phyloP scores from a whole-genome alignment of 495 filamentous ascomycete genomes.

The Penicillium parvum region DNA sequence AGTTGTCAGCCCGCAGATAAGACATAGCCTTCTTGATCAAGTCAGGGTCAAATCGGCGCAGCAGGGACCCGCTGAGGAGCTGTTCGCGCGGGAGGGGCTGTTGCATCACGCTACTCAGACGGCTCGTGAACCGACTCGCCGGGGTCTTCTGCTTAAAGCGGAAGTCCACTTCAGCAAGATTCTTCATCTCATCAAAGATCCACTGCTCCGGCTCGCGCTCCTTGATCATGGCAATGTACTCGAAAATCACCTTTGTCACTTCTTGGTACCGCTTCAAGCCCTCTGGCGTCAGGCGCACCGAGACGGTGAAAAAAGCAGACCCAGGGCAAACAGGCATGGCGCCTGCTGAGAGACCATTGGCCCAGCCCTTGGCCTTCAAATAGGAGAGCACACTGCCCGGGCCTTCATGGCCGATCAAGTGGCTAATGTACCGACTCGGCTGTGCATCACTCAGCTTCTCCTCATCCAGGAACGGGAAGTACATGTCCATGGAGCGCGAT shows the following conservation, averaged over 20 bases:
- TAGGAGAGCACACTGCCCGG: constrained; percentile 95
- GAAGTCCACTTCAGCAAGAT: constrained; percentile 88
- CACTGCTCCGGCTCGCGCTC: constrained; percentile 80
- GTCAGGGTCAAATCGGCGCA: constrained; percentile 74
- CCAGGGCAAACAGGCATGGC: constrained; percentile 74
- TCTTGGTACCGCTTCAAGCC: constrained; percentile 81
- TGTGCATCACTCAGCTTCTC: constrained; percentile 77
- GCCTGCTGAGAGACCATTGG: constrained; percentile 79
- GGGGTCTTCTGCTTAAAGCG: constrained; percentile 89
- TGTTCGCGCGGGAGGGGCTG: constrained; percentile 78
- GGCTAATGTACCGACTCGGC: constrained; percentile 84
- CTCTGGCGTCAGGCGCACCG: constrained; percentile 80
- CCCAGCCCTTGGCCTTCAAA: constrained; percentile 94
- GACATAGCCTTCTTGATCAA: constrained; percentile 70
- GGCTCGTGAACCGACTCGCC: constrained; percentile 82
- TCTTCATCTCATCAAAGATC: constrained; percentile 89
- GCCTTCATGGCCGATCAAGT: constrained; percentile 94
- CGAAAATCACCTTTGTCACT: constrained; percentile 81
- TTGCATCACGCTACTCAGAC: constrained; percentile 80
- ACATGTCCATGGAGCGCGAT: constrained; percentile 73
- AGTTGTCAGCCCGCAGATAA: constrained; percentile 83
- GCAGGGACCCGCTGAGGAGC: constrained; percentile 72
- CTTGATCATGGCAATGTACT: constrained; percentile 86
- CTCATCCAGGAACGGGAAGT: constrained; percentile 87
- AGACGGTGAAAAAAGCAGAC: constrained; percentile 75